Evolutionary conservation across 1,284 basidiomycete genomes (phyloP).

Genomic region (Cutaneotrichosporon dermatis): DNA sequence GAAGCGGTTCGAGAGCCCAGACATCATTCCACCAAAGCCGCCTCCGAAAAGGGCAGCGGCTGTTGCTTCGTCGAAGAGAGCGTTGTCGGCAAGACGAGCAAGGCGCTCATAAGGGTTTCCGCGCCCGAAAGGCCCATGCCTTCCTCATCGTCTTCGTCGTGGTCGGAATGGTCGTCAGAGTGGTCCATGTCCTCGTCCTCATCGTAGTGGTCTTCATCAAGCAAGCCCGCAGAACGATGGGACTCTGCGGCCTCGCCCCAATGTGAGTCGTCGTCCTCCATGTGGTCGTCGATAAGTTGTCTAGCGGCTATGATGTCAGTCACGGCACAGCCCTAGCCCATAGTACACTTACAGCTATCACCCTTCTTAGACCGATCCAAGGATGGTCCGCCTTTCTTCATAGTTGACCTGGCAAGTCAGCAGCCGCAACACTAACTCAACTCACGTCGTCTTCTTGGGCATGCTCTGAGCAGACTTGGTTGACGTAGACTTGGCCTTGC

Average conservation of each 20-base stretch:
- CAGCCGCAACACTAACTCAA: background rate
- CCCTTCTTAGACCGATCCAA: constrained; percentile 39
- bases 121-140: constrained; percentile 50
- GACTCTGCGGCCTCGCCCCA: constrained; percentile 35
- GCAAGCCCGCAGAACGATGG: constrained; percentile 9
- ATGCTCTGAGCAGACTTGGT: constrained; percentile 23
- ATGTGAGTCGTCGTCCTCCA: constrained; percentile 57
- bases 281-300: constrained; percentile 59
- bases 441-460: constrained; percentile 39
- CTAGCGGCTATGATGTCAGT: constrained; percentile 42
- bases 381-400: constrained; percentile 26
- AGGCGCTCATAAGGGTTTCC: constrained; percentile 34
- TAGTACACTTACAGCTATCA: constrained; percentile 33
- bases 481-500: constrained; percentile 26
- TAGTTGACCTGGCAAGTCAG: constrained; percentile 25
- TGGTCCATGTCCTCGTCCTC: constrained; percentile 73
- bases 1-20: constrained; percentile 73
- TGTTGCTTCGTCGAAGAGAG: constrained; percentile 62
- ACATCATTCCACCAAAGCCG: constrained; percentile 77
- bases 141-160: constrained; percentile 38
- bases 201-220: constrained; percentile 50
- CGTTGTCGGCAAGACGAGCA: constrained; percentile 52
- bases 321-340: no score
- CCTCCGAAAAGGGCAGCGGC: constrained; percentile 63
- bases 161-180: constrained; percentile 51